Evolutionary conservation across 768 basidiomycete genomes (phyloP).

Genomic region (Podaxis rugospora): DNA sequence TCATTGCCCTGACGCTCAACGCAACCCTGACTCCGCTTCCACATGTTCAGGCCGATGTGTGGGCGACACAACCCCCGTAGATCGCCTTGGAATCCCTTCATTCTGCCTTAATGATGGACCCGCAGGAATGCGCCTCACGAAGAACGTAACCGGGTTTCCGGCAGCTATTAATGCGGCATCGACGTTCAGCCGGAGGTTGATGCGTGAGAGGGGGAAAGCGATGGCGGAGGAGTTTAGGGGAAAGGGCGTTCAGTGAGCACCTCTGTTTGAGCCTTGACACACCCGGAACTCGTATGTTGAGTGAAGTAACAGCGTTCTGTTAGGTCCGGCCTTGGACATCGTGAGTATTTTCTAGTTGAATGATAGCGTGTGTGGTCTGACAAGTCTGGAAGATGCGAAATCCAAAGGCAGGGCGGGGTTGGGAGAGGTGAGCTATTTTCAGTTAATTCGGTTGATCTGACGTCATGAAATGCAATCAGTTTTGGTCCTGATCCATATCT

Average conservation of each 20-base stretch:
- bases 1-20: too few species aligned
- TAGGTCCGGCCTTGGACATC: constrained; percentile 55
- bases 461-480: constrained; percentile 18
- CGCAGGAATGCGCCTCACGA: constrained; percentile 37
- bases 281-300: background rate
- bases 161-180: constrained; percentile 51
- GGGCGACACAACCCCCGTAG: constrained; percentile 39
- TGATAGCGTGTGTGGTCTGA: background rate
- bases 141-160: constrained; percentile 49
- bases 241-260: constrained; percentile 52
- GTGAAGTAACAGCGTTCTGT: constrained; percentile 29
- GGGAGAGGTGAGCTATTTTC: constrained; percentile 35
- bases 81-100: constrained; percentile 38
- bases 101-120: constrained; percentile 48
- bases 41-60: constrained; percentile 36
- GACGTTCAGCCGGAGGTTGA: constrained; percentile 56
- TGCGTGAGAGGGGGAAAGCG: constrained; percentile 57
- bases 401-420: constrained; percentile 44
- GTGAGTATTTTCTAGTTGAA: constrained; percentile 25
- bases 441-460: background rate
- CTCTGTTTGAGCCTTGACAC: background rate
- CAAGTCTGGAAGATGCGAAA: constrained; percentile 40
- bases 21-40: background rate
- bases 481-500: constrained; percentile 63
- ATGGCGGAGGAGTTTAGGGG: constrained; percentile 66